Base-by-base conservation (phyloP, 345 rosid species). In the Linum usitatissimum region DNA sequence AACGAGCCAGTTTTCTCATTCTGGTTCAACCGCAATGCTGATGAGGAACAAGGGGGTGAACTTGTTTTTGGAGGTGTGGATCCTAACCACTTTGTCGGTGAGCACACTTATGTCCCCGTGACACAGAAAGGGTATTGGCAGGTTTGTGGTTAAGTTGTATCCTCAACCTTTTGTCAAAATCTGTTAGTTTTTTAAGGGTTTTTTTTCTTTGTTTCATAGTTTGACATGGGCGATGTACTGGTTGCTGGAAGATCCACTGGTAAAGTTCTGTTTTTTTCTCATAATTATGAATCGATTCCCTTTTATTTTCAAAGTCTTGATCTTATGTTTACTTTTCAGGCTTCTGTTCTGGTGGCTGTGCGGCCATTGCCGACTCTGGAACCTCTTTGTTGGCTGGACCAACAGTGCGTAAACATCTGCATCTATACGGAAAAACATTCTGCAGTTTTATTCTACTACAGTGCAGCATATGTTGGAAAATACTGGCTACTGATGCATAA, bases 341-440 rank as follows among this genome's bases (percentile, higher is more conserved):
- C 70, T 77, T 68, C 72, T 88, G 96, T 64, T 80, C 77, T 17
- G 31, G 51, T 61, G 73, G 77, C 64, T 93, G 99, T 75, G 73
- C 94, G 6, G 97, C 97, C 15, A 90, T 93, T 78, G 99, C 99
- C 62, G 99, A 93, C 75, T 87, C 97, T 73, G 99, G 99, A 74
- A 93, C 99, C 48, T 90, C 99, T 69, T 71, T 90, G 79, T 64
- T 90, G 70, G 94, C 90, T 19, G 99, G 99, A 66, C 96, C 99
- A 66, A 77, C 94, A 53, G 99, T 93, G 76, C 68, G 86, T 57
- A 64, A 65, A 3, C n/a, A 19, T 6, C 30, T 55, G 28, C 21
- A 14, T 10, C 5, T 7, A 45, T 23, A 23, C 2, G 28, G 28
- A 23, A 23, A 23, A 23, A 23, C 28, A 23, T 23, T 23, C 28